Evolutionary conservation across 2,329 filamentous ascomycete genomes (phyloP).

Genomic region (Epichloe hybrida): DNA sequence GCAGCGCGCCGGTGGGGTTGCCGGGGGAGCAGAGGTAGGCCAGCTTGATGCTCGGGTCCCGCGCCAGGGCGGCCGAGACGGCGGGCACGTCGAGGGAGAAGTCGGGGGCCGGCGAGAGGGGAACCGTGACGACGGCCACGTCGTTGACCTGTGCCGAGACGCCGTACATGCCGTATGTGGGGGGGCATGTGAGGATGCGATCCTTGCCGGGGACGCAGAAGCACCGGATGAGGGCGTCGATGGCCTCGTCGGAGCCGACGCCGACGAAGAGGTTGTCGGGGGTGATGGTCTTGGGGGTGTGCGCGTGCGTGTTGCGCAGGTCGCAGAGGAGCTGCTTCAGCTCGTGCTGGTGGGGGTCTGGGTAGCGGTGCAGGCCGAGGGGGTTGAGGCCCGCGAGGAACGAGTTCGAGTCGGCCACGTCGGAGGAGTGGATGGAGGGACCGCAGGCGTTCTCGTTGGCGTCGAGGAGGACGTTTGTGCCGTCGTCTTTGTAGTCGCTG

Average conservation of each 20-base stretch:
- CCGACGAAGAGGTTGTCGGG: constrained; percentile 87
- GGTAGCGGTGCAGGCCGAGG: constrained; percentile 79
- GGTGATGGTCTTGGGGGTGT: constrained; percentile 59
- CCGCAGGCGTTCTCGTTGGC: constrained; percentile 97
- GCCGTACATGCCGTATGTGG: constrained; percentile 96
- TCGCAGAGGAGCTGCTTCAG: constrained; percentile 80
- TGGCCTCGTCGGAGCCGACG: constrained; percentile 91
- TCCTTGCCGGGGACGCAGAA: constrained; percentile 83
- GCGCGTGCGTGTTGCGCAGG: constrained; percentile 72
- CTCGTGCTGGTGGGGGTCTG: constrained; percentile 82
- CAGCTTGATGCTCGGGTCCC: constrained; percentile 58
- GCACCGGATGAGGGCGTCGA: constrained; percentile 83
- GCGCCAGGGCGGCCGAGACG: constrained; percentile 51
- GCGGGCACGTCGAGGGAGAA: constrained; percentile 63
- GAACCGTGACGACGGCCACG: constrained; percentile 72
- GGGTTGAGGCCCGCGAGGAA: constrained; percentile 48
- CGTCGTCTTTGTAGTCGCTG: constrained; percentile 98
- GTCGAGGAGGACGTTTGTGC: constrained; percentile 88
- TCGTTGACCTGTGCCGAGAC: constrained; percentile 95
- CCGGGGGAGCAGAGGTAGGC: constrained; percentile 90
- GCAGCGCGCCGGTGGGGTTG: constrained; percentile 75
- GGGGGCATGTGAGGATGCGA: constrained; percentile 86
- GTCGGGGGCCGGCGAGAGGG: constrained; percentile 54
- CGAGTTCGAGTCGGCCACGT: constrained; percentile 25
- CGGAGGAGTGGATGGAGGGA: constrained; percentile 51